Percentiles rank a stretch among this genome's conserved stretches.
Evolutionary conservation across 306 rosid species (phyloP).

Genomic region (Geum urbanum): DNA sequence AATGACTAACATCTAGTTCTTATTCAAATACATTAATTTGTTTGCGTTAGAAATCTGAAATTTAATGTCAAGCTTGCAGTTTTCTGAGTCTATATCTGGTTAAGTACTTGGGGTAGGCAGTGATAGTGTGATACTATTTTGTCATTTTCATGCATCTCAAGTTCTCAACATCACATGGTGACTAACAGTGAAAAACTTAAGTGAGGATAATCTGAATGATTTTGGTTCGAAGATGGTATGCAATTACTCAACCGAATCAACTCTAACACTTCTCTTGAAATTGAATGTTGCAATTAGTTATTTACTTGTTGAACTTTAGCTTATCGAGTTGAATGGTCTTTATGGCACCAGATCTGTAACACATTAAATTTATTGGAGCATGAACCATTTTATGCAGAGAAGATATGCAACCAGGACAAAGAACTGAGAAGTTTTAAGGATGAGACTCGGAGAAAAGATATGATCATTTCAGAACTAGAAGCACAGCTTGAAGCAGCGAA

Average conservation of each 20-base stretch:
- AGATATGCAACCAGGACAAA: slow-evolving; percentile 47
- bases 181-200: not conserved
- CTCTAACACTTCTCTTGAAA: slow-evolving; percentile 2
- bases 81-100: not conserved
- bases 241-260: not conserved
- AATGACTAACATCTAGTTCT: slow-evolving; percentile 17
- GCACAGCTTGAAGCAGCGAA: slow-evolving; percentile 50
- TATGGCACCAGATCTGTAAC: not conserved
- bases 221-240: not conserved
- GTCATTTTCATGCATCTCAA: not conserved
- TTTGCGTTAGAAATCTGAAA: not conserved
- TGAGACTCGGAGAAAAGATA: slow-evolving; percentile 52
- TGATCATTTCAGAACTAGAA: slow-evolving; percentile 61
- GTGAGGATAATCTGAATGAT: not conserved
- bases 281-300: slow-evolving; percentile 1
- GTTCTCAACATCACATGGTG: not conserved
- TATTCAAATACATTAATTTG: slow-evolving; percentile 5
- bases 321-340: not conserved
- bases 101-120: not conserved
- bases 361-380: not conserved
- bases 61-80: not conserved
- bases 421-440: slow-evolving; percentile 45
- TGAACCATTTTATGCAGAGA: slow-evolving; percentile 43
- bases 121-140: not conserved
- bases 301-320: not conserved